Evolutionary conservation across 345 rosid species (phyloP).

Genomic region (Brassica juncea): DNA sequence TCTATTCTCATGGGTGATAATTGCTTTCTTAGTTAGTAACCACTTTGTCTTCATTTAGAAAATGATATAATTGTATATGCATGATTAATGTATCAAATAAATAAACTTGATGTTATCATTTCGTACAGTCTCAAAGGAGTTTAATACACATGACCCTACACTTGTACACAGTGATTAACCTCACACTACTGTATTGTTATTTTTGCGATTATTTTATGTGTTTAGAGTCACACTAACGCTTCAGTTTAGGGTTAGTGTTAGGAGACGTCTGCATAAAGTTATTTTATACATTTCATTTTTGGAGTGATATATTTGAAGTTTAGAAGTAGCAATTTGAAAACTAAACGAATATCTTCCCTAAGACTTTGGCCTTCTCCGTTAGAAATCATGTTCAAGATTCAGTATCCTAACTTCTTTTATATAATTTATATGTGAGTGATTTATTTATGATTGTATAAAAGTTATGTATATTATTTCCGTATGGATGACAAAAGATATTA

Average conservation of each 20-base stretch:
- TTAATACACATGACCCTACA: constrained; percentile 37
- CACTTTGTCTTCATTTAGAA: constrained; percentile 36
- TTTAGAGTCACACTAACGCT: constrained; percentile 19
- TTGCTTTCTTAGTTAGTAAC: constrained; percentile 32
- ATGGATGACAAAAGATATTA: constrained; percentile 22
- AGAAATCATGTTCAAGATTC: constrained; percentile 13
- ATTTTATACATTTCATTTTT: background rate
- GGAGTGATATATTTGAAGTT: background rate
- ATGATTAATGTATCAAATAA: background rate
- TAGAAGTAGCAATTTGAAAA: background rate
- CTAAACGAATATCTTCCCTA: background rate
- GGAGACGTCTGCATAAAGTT: constrained; percentile 1
- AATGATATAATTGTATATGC: constrained; percentile 18
- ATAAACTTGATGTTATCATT: constrained; percentile 15
- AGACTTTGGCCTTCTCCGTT: constrained; percentile 6
- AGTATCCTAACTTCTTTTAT: constrained; percentile 40
- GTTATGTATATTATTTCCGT: constrained; percentile 7
- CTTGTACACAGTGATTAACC: constrained; percentile 30
- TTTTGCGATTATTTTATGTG: constrained; percentile 10
- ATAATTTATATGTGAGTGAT: constrained; percentile 36
- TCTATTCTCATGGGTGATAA: constrained; percentile 37
- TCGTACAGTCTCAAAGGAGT: constrained; percentile 12
- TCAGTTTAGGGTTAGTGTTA: constrained; percentile 14
- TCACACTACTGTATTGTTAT: constrained; percentile 30
- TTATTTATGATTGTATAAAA: constrained; percentile 29